Percentiles rank a stretch among this genome's conserved stretches.
Conservation (phyloP, 1,284 basidiomycete species). For the Puccinia novopanici region DNA sequence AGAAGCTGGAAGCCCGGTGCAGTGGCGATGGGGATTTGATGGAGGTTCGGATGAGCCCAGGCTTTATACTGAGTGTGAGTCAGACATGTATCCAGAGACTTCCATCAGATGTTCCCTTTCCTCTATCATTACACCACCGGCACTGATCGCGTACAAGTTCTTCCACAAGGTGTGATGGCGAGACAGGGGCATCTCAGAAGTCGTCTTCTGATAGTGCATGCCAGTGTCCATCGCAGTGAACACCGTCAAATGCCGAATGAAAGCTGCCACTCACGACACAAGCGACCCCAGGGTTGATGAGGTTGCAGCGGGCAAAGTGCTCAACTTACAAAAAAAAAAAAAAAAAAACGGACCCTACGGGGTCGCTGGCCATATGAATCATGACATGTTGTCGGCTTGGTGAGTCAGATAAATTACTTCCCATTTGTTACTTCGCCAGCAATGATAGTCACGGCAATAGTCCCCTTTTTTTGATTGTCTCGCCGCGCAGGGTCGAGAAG, state of each 20-base stretch:
- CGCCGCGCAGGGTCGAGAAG: not conserved
- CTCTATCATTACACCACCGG: not conserved
- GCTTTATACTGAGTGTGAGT: constrained; percentile 2
- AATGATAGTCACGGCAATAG: not conserved
- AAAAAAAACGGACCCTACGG: not conserved
- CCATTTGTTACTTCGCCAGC: not conserved
- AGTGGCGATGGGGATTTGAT: constrained; percentile 14
- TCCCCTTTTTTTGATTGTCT: not conserved
- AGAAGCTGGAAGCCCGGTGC: not conserved
- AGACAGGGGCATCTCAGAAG: not conserved
- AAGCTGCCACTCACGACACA: not conserved
- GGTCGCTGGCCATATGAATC: not conserved
- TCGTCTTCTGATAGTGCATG: not conserved
- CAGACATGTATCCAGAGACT: not conserved
- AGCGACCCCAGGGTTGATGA: constrained; percentile 9
- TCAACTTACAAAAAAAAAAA: too few relatives aligned
- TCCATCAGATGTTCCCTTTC: not conserved
- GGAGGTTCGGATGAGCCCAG: not conserved
- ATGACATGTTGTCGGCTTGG: constrained; percentile 2
- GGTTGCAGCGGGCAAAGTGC: not conserved
- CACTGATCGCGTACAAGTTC: too few relatives aligned
- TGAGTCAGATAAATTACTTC: not conserved
- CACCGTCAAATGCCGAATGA: not conserved
- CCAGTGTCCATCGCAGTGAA: not conserved
- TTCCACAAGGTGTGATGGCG: not conserved